Percentiles rank a stretch among this genome's conserved stretches.
These are phyloP conservation scores for Dipodascus albidus DNA, from an alignment of 805 yeast genomes.

Conservation along the genomic window DNA sequence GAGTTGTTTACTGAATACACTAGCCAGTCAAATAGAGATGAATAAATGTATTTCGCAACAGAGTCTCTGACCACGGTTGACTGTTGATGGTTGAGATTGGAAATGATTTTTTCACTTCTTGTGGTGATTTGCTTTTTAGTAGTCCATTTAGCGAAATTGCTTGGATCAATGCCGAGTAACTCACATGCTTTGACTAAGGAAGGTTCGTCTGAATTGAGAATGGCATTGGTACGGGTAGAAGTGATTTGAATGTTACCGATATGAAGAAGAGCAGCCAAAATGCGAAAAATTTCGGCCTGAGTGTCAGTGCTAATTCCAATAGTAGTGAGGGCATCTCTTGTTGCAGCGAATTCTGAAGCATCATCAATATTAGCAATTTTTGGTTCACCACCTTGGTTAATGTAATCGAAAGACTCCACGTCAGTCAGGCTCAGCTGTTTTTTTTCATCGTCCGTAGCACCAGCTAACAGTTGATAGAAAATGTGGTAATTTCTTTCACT, in stretches of 20 bases:
- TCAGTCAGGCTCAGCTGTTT: constrained; percentile 45
- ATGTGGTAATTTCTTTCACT: constrained; percentile 90
- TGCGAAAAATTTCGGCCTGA: constrained; percentile 60
- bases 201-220: constrained; percentile 77
- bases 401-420: constrained; percentile 63
- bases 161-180: constrained; percentile 68
- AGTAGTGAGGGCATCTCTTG: constrained; percentile 62
- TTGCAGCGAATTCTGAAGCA: constrained; percentile 59
- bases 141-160: constrained; percentile 76
- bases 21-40: constrained; percentile 91
- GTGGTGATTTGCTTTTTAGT: constrained; percentile 85
- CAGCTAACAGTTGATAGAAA: constrained; percentile 79
- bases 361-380: constrained; percentile 73
- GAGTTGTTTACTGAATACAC: constrained; percentile 75
- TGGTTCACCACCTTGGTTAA: constrained; percentile 78
- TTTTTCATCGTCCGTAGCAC: constrained; percentile 44
- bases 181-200: constrained; percentile 72
- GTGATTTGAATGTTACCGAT: constrained; percentile 85
- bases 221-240: constrained; percentile 76
- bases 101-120: constrained; percentile 82
- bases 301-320: constrained; percentile 57
- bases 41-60: constrained; percentile 88
- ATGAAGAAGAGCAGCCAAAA: constrained; percentile 81
- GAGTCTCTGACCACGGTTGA: constrained; percentile 91
- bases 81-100: constrained; percentile 71